phyloP scores from a whole-genome alignment of 2,329 filamentous ascomycete genomes.

The Talaromyces sp. region DNA sequence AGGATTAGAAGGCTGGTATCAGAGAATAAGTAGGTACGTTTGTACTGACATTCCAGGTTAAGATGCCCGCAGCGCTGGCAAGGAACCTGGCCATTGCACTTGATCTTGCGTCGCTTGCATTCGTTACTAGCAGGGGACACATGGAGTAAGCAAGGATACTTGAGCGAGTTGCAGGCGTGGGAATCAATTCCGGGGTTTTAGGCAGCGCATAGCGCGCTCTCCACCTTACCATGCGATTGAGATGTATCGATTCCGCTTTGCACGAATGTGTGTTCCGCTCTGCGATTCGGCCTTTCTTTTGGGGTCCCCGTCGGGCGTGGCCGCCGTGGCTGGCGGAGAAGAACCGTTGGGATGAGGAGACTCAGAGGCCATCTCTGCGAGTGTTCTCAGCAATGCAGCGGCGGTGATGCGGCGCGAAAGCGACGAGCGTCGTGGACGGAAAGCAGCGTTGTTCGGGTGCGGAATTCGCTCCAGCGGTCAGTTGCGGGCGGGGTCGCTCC shows the following conservation, averaged over 20 bases:
- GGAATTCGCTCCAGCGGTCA: neutral
- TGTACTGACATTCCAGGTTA: constrained; percentile 50
- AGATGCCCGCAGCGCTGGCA: constrained; percentile 64
- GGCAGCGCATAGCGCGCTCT: neutral
- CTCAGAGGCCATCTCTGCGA: constrained; percentile 28
- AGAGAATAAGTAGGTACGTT: neutral
- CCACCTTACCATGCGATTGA: constrained; percentile 58
- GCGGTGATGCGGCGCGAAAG: neutral
- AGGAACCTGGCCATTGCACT: constrained; percentile 62
- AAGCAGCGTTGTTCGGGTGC: constrained; percentile 1
- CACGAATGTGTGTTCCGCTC: constrained; percentile 48
- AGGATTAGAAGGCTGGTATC: neutral
- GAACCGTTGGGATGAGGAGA: constrained; percentile 26
- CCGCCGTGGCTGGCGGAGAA: constrained; percentile 20
- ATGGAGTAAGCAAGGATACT: neutral
- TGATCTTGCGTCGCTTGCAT: constrained; percentile 64
- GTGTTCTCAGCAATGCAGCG: neutral
- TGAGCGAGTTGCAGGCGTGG: constrained; percentile 1
- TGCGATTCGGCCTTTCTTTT: constrained; percentile 41
- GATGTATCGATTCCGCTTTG: constrained; percentile 64
- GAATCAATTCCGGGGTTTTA: neutral
- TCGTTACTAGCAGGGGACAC: constrained; percentile 47
- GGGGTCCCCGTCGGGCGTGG: constrained; percentile 21
- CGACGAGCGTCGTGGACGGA: neutral
- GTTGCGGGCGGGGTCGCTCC: neutral